Conservation (phyloP, 371 early-diverging fungal species). For the Blyttiomyces sp. region DNA sequence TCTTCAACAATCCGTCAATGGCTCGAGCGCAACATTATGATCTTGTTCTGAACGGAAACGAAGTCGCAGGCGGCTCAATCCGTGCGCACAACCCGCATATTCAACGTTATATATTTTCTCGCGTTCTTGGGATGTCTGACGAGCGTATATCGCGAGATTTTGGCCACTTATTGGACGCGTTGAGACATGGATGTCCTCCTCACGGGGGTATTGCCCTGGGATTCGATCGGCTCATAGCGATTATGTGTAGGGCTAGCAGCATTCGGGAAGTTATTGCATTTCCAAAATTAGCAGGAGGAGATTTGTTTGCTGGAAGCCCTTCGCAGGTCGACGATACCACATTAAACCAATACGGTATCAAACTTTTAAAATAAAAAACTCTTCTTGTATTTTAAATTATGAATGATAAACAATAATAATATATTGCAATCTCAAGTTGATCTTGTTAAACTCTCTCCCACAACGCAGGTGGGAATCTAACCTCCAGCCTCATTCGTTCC, state of each 20-base stretch:
- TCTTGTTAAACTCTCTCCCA: too few species aligned
- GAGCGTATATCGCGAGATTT: constrained; percentile 61
- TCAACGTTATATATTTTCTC: constrained; percentile 70
- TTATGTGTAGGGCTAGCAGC: constrained; percentile 67
- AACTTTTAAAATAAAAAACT: constrained; percentile 10
- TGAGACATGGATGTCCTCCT: constrained; percentile 85
- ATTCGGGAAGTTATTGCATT: constrained; percentile 93
- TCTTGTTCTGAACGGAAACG: constrained; percentile 85
- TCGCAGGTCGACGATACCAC: constrained; percentile 58
- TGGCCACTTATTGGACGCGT: constrained; percentile 76
- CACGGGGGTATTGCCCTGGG: constrained; percentile 91
- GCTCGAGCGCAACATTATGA: constrained; percentile 83
- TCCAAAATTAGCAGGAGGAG: constrained; percentile 83
- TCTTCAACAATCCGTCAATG: constrained; percentile 63
- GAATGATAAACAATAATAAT: too few species aligned
- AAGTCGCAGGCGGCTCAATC: constrained; percentile 90
- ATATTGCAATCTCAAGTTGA: too few species aligned
- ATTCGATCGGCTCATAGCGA: constrained; percentile 79
- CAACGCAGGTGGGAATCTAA: too few species aligned
- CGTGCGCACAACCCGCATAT: constrained; percentile 79
- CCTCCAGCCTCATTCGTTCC: too few species aligned
- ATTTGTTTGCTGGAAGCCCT: constrained; percentile 80
- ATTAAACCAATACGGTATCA: constrained; percentile 66
- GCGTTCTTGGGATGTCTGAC: constrained; percentile 50
- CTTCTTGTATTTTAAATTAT: too few species aligned